These are phyloP conservation scores for Suillus placidus DNA, from an alignment of 768 basidiomycete genomes.

Conservation along the genomic window DNA sequence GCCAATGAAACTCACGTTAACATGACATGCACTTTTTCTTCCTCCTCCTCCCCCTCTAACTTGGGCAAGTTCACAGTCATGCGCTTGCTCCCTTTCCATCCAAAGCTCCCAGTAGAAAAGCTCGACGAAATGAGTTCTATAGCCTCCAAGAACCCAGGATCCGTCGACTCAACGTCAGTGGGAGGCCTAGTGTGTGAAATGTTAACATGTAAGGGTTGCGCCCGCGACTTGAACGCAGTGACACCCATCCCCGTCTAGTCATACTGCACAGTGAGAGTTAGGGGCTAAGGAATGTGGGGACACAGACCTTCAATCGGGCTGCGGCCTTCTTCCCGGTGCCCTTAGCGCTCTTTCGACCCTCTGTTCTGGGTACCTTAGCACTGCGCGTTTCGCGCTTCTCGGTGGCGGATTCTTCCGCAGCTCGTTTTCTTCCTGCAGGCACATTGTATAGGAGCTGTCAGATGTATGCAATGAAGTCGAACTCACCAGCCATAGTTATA, in stretches of 20 bases:
- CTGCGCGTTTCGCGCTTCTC: slow-evolving; percentile 45
- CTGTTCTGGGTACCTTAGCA: slow-evolving; percentile 55
- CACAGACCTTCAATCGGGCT: slow-evolving; percentile 48
- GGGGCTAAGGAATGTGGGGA: neutral
- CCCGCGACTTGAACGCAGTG: slow-evolving; percentile 61
- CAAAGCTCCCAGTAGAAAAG: slow-evolving; percentile 78
- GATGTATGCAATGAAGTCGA: slow-evolving; percentile 17
- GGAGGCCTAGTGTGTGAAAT: slow-evolving; percentile 66
- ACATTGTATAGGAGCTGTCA: slow-evolving; percentile 4
- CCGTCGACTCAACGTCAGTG: slow-evolving; percentile 40
- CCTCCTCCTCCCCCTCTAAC: slow-evolving; percentile 48
- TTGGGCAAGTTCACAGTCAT: slow-evolving; percentile 65
- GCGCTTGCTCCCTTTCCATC: slow-evolving; percentile 80
- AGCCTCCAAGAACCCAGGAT: slow-evolving; percentile 63
- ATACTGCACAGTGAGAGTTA: slow-evolving; percentile 5
- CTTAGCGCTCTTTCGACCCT: slow-evolving; percentile 33
- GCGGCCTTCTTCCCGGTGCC: slow-evolving; percentile 42
- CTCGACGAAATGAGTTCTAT: slow-evolving; percentile 57
- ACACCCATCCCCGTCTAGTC: slow-evolving; percentile 49
- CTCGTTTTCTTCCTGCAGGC: slow-evolving; percentile 46
- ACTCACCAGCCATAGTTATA: slow-evolving; percentile 34
- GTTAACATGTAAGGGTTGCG: slow-evolving; percentile 68
- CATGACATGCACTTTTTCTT: slow-evolving; percentile 73
- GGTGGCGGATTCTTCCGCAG: slow-evolving; percentile 39
- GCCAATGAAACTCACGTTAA: slow-evolving; percentile 57